Conservation (phyloP, 495 filamentous ascomycete genomes). For the Aspergillus asperescens region DNA sequence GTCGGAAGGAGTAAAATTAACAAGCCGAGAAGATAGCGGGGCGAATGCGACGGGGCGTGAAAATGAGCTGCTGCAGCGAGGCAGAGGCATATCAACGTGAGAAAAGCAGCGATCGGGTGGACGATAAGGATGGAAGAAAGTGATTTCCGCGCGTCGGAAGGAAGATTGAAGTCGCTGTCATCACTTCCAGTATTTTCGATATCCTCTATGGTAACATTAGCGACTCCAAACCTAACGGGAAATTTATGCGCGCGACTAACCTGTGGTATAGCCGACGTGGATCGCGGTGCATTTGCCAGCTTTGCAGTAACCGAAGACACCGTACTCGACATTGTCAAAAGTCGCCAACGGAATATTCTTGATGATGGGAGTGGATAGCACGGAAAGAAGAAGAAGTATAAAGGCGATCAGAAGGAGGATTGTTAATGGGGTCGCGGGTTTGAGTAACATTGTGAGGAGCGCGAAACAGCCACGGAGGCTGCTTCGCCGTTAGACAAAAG, state of each 20-base stretch:
- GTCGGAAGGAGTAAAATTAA: constrained; percentile 83
- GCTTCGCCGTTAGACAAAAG: not conserved
- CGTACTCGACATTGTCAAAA: constrained; percentile 72
- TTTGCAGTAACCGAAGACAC: constrained; percentile 88
- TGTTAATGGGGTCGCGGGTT: constrained; percentile 88
- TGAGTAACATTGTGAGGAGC: constrained; percentile 53
- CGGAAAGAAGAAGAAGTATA: constrained; percentile 76
- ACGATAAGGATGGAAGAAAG: constrained; percentile 90
- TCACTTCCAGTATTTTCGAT: constrained; percentile 34
- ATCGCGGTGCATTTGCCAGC: constrained; percentile 59
- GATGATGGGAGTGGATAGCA: constrained; percentile 89
- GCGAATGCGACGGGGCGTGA: constrained; percentile 86
- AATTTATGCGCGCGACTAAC: constrained; percentile 49
- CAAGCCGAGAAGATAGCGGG: constrained; percentile 75
- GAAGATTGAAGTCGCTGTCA: constrained; percentile 63
- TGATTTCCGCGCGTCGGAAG: constrained; percentile 65
- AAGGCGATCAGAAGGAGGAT: constrained; percentile 83
- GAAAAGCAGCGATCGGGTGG: constrained; percentile 81
- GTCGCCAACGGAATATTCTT: constrained; percentile 75
- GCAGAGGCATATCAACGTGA: constrained; percentile 78
- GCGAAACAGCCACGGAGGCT: constrained; percentile 14
- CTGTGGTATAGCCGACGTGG: constrained; percentile 77
- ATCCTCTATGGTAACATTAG: constrained; percentile 31
- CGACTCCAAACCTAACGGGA: constrained; percentile 6
- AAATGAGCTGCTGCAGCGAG: constrained; percentile 80